Evolutionary conservation across 108 stramenopile species (phyloP), one percentile per base, ranked within the genome.

Genomic region (Skeletonema grethae): DNA sequence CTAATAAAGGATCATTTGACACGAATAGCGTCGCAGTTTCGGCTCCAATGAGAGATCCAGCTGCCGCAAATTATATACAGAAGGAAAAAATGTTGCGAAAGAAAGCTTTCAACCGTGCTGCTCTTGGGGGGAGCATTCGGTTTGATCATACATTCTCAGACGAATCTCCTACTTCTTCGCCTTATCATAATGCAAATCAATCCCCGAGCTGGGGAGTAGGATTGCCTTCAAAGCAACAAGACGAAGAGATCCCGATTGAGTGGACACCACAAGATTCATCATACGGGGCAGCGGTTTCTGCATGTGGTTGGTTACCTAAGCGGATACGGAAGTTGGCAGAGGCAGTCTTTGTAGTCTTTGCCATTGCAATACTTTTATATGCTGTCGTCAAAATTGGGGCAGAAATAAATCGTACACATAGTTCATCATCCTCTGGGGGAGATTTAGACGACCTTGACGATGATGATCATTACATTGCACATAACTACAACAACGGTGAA

Each of bases 261-360:
- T 79, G 78, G 78, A 79, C 78, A 3, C 78, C 73, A 22, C 70
- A 74, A 45, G 78, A 79, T 43, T 79, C 78, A 1, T 63, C 78
- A 30, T 79, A 79, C 31, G 78, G 78, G 31, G 78, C 78, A 46
- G 78, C 78, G n/a, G 48, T 73, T 31, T 73, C 58, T 15, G 73
- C 68, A 31, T 79, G 35, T 55, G 78, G 78, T 62, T 79, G 73
- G 60, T 32, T 79, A n/a, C 73, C 78, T 6, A 79, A 74, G 41
- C 67, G 63, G 35, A 69, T 61, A 69, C 73, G 78, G 34, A 74
- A 75, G 39, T 34, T 75, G 35, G 28, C 62, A 29, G 78, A 79
- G 31, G 67, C 63, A n/a, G 36, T 56, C 10, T 69, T 79, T 22
- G 13, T 79, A n/a, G 5, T 75, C 12, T 18, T 65, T 0, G 11